Evolutionary conservation across 1,139 yeast species (phyloP), one percentile per base, ranked within the genome.

Genomic region (Blastobotrys illinoisensis): DNA sequence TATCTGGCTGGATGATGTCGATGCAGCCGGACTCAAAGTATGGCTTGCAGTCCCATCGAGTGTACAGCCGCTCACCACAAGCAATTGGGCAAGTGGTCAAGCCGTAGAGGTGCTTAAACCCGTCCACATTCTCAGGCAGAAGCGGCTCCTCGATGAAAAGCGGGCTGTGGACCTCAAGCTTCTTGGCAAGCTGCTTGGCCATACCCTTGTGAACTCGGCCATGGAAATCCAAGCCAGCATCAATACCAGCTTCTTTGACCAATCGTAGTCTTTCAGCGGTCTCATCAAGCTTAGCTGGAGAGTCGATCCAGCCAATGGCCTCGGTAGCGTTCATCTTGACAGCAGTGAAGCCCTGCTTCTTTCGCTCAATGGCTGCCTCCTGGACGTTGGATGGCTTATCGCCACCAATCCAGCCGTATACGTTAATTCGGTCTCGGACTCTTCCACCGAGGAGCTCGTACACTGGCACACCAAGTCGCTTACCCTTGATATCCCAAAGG

Each of bases 371-470:
- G 44, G 71, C 71, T 28, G 62, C 65, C 14, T 51, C 58, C 46
- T 56, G 56, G 11, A 67, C 69, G 55, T 66, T 64, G 23, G 61
- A 55, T 4, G 71, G 71, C 18, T 64, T 60, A 59, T 67, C 71
- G 9, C 71, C 71, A 13, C 71, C 71, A 52, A 67, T 67, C 71
- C 71, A 67, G n/a, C 69, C 68, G 50, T 67, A 67, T 14, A 67
- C 71, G 14, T 58, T 56, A 23, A 67, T 62, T 26, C 61, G 54
- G 44, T 68, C 69, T 53, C 71, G 59, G 13, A 67, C 69, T 50
- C 61, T 61, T 21, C 71, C 71, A 14, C 71, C 71, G 6, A 67
- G 59, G 23, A 67, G 61, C 50, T 67, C 64, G 49, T 58, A 66
- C 20, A 67, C 63, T 4, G 71, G 71, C 6, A 67, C 70, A n/a